Conservation (phyloP, 2,329 filamentous ascomycete genomes). For the Harringtonia lauricola region DNA sequence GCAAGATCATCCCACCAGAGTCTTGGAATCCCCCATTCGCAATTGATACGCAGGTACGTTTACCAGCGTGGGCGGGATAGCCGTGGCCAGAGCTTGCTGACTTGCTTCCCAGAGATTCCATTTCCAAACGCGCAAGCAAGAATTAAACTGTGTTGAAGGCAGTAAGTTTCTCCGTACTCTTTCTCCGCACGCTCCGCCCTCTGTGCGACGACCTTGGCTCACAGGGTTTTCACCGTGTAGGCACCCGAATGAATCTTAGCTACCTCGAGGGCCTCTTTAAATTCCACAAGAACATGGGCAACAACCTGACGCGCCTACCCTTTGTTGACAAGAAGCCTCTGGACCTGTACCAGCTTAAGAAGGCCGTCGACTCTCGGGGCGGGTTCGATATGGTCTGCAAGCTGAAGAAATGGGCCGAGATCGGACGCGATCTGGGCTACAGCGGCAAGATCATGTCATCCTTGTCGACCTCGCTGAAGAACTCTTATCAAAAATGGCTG, state of each 20-base stretch:
- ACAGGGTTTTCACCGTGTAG: constrained; percentile 34
- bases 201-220: constrained; percentile 16
- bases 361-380: constrained; percentile 86
- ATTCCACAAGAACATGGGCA: constrained; percentile 94
- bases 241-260: constrained; percentile 87
- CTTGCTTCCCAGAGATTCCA: constrained; percentile 66
- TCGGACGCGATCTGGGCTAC: constrained; percentile 90
- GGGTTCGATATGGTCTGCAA: constrained; percentile 97
- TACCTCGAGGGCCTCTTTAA: constrained; percentile 92
- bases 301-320: constrained; percentile 83
- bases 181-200: not conserved
- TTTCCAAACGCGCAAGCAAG: constrained; percentile 90
- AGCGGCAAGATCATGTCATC: constrained; percentile 99
- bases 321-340: constrained; percentile 97
- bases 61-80: too few relatives aligned
- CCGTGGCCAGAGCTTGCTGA: not conserved
- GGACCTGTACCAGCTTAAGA: constrained; percentile 91
- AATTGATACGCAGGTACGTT: constrained; percentile 88
- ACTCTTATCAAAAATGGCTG: constrained; percentile 95
- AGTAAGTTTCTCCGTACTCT: constrained; percentile 47
- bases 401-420: constrained; percentile 97
- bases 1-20: constrained; percentile 90
- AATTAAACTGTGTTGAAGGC: constrained; percentile 96
- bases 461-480: constrained; percentile 92
- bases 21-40: constrained; percentile 92